These are phyloP conservation scores for Ramaria sp. DNA, from an alignment of 768 basidiomycete species.

Conservation along the genomic window DNA sequence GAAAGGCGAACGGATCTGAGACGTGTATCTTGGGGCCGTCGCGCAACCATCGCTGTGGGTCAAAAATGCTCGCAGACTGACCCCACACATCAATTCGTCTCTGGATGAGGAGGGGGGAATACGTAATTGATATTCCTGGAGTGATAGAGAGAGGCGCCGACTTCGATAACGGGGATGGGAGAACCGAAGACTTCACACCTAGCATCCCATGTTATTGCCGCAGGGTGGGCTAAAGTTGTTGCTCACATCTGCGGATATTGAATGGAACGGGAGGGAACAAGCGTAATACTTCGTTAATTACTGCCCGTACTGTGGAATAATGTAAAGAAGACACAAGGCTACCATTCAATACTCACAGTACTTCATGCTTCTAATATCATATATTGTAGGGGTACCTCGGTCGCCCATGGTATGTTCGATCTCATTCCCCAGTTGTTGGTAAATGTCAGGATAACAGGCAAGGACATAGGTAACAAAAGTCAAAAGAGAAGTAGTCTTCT, in stretches of 20 bases:
- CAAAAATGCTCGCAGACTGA: constrained; percentile 21
- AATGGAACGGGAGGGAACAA: constrained; percentile 30
- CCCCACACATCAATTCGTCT: constrained; percentile 24
- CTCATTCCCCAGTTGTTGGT: constrained; percentile 15
- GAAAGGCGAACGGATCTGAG: constrained; percentile 14
- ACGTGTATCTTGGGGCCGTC: constrained; percentile 7
- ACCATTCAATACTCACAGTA: constrained; percentile 16
- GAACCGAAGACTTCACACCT: constrained; percentile 10
- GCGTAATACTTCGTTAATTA: constrained; percentile 26
- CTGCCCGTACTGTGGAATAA: constrained; percentile 11
- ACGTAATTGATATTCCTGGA: constrained; percentile 15
- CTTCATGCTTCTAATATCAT: constrained; percentile 17
- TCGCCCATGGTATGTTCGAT: constrained; percentile 11
- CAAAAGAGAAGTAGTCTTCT: constrained; percentile 19
- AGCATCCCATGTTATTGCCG: not conserved
- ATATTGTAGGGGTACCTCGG: constrained; percentile 12
- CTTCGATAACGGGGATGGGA: constrained; percentile 9
- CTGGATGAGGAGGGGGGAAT: constrained; percentile 20
- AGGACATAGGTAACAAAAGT: constrained; percentile 22
- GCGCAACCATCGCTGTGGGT: constrained; percentile 25
- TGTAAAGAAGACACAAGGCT: not conserved
- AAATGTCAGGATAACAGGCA: constrained; percentile 17
- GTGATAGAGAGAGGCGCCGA: constrained; percentile 9
- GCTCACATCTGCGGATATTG: constrained; percentile 17
- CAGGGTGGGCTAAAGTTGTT: not conserved